Base-by-base conservation (phyloP, 768 basidiomycete genomes). In the Mycena alexandri region DNA sequence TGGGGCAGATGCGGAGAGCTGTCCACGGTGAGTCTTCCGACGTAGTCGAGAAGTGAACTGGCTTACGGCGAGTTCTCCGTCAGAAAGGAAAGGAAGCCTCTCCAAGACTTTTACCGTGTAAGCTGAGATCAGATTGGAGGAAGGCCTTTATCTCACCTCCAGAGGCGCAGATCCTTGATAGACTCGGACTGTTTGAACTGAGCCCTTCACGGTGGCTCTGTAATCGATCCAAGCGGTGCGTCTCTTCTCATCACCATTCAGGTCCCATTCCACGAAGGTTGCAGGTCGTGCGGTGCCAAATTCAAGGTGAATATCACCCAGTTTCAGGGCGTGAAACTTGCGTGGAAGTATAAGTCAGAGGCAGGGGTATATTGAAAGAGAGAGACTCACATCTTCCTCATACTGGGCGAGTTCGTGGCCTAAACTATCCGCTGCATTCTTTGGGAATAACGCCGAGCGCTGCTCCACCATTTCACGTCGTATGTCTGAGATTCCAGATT, bases 21-120 rank as follows among this genome's bases (percentile, higher is more conserved):
- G 10, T 2, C 4, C 1, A 2, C 22, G 21, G 13, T 51, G 7
- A 48, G 25, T 19, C 4, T 38, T 2, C 25, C 7, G 22, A 24
- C 5, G 1, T 21, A 5, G 14, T n/a, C 7, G 2, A 0, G 5
- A 5, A 10, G 6, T 9, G 2, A 21, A 51, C 16, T 7, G 7
- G 17, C 61, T 44, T 17, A 63, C 61, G 61, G 61, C 2, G 61
- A 63, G 46, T 38, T 3, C 2, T 63, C 61, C 5, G 52, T 52
- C 5, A 63, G 61, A 1, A 55, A 6, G 5, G 61, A 63, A 5
- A 63, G 19, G 14, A 55, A 54, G 2, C 17, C 22, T 21, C 34
- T 54, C 53, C 52, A 63, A 3, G 52, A 25, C 61, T 63, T n/a
- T n/a, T 2, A 50, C 7, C 17, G 44, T 29, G 25, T 51, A 7